Evolutionary conservation across 352 stramenopile species (phyloP), one percentile per base, ranked within the genome.

Genomic region (Phytophthora pisi): DNA sequence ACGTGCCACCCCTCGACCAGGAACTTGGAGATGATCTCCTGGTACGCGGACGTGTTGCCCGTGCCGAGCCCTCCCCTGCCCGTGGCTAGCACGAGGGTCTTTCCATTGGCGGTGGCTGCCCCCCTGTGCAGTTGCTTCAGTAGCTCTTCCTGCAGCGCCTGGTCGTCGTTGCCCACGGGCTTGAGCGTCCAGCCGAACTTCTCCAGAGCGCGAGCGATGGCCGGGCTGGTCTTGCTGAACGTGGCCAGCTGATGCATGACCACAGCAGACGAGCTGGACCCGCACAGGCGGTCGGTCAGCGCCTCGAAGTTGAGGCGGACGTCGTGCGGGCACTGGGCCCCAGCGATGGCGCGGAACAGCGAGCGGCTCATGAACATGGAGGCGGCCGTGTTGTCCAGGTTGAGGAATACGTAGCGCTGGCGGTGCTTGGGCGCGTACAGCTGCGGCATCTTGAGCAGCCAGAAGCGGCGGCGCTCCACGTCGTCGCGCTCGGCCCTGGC

Each of bases 51-150:
- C 57, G 43, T 53, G 18, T 68, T 61, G 30, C 18, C 23, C 23
- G 15, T 58, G 18, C 61, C 55, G 24, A 63, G 28, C 0, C 20
- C 38, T 31, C 57, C 47, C 50, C 60, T 57, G 6, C 67, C 67
- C 56, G 63, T 61, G 31, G 43, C 47, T 6, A 70, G 56, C 26
- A 74, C 67, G n/a, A 74, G 50, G 13, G 61, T 66, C 43, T 74
- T 74, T 16, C 31, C 52, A 5, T 68, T 62, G 23, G 51, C 34
- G 13, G 68, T 66, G 5, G 52, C 38, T 7, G 38, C 40, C 3
- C 62, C 56, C 28, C 30, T 61, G 7, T 68, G 53, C 38, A 75
- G 28, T n/a, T 67, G 56, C 20, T 9, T 45, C 61, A 66, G 26
- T 28, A 72, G 46, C 31, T 68, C 58, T 8, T 43, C 46, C 2